phyloP scores from a whole-genome alignment of 345 rosid genomes.

The Gynandropsis gynandra region DNA sequence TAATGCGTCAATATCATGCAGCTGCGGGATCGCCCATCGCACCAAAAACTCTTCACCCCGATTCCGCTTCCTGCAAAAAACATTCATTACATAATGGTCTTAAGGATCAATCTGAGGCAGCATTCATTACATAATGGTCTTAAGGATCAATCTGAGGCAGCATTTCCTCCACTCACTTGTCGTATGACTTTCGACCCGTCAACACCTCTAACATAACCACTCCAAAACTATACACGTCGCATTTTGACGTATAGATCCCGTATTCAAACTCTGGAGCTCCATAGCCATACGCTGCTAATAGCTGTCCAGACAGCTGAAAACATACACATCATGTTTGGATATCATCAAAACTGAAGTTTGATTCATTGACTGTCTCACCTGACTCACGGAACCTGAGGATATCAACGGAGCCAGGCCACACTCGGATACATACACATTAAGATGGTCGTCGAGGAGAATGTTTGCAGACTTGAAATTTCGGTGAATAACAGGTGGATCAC shows the following conservation, averaged over 20 bases:
- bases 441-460: conserved; percentile 84
- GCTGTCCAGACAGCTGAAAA: conserved; percentile 87
- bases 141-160: not conserved
- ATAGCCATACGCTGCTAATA: conserved; percentile 67
- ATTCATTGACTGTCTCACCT: conserved; percentile 40
- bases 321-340: conserved; percentile 19
- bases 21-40: conserved; percentile 96
- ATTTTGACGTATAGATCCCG: conserved; percentile 72
- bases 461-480: conserved; percentile 83
- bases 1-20: conserved; percentile 85
- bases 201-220: conserved; percentile 96
- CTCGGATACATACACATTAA: conserved; percentile 67
- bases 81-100: not conserved
- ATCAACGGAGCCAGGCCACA: conserved; percentile 88
- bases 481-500: conserved; percentile 83
- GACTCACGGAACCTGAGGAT: conserved; percentile 82
- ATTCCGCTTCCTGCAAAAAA: conserved; percentile 43
- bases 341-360: conserved; percentile 4
- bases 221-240: conserved; percentile 97
- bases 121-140: not conserved
- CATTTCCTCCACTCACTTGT: conserved; percentile 41
- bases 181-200: conserved; percentile 84
- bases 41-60: conserved; percentile 90
- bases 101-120: not conserved
- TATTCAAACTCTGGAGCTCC: conserved; percentile 98